Base-by-base conservation (phyloP, 768 basidiomycete genomes). In the Leucogyrophana mollusca region DNA sequence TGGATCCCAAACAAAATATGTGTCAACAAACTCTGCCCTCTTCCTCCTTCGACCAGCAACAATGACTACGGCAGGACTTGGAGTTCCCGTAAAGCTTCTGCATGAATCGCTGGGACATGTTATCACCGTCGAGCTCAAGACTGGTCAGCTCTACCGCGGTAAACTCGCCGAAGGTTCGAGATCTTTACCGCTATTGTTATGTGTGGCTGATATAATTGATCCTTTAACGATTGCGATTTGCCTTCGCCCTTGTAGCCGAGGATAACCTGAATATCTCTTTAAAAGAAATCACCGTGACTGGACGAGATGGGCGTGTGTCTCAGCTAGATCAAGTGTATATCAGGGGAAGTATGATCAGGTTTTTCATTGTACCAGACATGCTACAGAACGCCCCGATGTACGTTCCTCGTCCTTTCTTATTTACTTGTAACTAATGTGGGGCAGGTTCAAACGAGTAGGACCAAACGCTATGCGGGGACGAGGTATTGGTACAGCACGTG, bases 351-450 rank as follows among this genome's bases (percentile, higher is more conserved):
- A 96, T 97, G 90, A 77, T 97, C 55, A 80, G 96, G 54, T 98
- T 96, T 76, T 95, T 98, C 73, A 97, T 98, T 66, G 96, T 99
- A 17, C 96, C 96, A 45, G 96, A 98, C 69, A 97, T 99, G 90
- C 74, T 99, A 56, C 90, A 97, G 65, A 98, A 98, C 66, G 96
- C 96, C 11, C 96, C 96, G 16, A 99, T 99, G 96, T 94, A 62
- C 65, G 90, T 73, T 45, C 45, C 34, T 30, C 34, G 47, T 33
- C 49, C 20, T 16, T 50, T 37, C 49, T 34, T 24, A 45, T 23
- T 18, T 22, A n/a, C 11, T 30, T 33, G 27, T 10, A 30, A 40
- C 45, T 53, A 16, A 50, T 53, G 39, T 14, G 34, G 49, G 34
- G 32, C 65, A 99, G 95, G 95, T 99, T 99, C 73, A 99, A 98